Percentiles rank a stretch among this genome's conserved stretches.
Conservation (phyloP, 2,329 filamentous ascomycete genomes). For the Neurospora sp. region DNA sequence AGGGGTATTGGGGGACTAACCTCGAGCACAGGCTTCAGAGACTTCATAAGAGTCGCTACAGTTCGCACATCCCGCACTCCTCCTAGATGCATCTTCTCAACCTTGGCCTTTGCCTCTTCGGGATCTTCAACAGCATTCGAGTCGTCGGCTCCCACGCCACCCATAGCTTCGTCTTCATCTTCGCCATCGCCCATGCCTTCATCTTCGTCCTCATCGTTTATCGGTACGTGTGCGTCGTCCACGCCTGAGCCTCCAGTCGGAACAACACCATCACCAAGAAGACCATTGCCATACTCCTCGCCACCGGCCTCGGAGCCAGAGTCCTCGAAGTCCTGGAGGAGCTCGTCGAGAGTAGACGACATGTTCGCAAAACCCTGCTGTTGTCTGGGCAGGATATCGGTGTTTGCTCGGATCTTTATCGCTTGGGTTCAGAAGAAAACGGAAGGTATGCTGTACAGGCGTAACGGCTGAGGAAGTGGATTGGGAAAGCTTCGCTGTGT, state of each 20-base stretch:
- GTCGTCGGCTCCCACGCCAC: slow-evolving; percentile 31
- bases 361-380: slow-evolving; percentile 34
- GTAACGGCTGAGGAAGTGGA: neutral
- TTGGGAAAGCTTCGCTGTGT: neutral
- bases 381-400: neutral
- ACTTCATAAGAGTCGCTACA: slow-evolving; percentile 72
- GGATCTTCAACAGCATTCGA: slow-evolving; percentile 48
- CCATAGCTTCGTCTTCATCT: slow-evolving; percentile 49
- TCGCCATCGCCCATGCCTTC: slow-evolving; percentile 46
- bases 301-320: slow-evolving; percentile 67
- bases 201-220: slow-evolving; percentile 51
- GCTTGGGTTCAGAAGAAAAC: neutral
- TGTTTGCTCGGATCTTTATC: neutral
- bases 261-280: slow-evolving; percentile 29
- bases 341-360: slow-evolving; percentile 87
- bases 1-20: slow-evolving; percentile 42
- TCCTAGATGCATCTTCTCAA: slow-evolving; percentile 73
- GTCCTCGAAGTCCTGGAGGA: slow-evolving; percentile 85
- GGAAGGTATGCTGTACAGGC: neutral
- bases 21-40: slow-evolving; percentile 69
- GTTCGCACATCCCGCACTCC: slow-evolving; percentile 67
- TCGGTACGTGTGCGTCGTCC: slow-evolving; percentile 45
- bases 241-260: slow-evolving; percentile 42
- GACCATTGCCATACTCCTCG: slow-evolving; percentile 39
- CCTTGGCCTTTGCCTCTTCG: slow-evolving; percentile 63